Percentiles rank a stretch among this genome's conserved stretches.
phyloP scores from a whole-genome alignment of 2,329 filamentous ascomycete genomes.

The Aspergillus flavus region DNA sequence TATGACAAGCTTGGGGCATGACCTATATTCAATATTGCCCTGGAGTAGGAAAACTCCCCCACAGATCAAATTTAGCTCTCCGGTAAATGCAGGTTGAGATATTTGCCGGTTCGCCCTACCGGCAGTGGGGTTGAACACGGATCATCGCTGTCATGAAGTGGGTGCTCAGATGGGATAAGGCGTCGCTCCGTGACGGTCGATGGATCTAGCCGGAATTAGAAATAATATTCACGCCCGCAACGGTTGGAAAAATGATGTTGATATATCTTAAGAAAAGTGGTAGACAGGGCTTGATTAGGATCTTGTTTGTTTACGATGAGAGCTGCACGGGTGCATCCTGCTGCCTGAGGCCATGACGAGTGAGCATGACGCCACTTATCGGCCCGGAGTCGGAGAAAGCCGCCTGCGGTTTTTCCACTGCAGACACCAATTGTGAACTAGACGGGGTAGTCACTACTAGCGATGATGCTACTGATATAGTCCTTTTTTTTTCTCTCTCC shows the following conservation, averaged over 20 bases:
- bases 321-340: neutral
- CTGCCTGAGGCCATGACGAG: neutral
- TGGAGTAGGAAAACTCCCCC: neutral
- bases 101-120: neutral
- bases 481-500: neutral
- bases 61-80: neutral
- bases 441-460: neutral
- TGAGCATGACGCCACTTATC: neutral
- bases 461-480: constrained; percentile 1
- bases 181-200: neutral
- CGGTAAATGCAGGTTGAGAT: neutral
- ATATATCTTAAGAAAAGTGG: neutral
- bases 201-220: neutral
- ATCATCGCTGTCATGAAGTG: neutral
- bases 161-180: neutral
- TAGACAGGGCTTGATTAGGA: neutral
- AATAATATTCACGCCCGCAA: neutral
- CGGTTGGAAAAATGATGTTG: neutral
- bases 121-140: neutral
- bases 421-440: neutral
- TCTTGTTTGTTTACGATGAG: neutral
- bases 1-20: neutral
- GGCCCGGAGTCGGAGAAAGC: neutral
- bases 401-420: neutral
- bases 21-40: neutral